A percentile compares a stretch with the other conserved stretches of the same genome.
Evolutionary conservation across 2,329 filamentous ascomycete species (phyloP).

Genomic region (Blastomyces emzantsi): DNA sequence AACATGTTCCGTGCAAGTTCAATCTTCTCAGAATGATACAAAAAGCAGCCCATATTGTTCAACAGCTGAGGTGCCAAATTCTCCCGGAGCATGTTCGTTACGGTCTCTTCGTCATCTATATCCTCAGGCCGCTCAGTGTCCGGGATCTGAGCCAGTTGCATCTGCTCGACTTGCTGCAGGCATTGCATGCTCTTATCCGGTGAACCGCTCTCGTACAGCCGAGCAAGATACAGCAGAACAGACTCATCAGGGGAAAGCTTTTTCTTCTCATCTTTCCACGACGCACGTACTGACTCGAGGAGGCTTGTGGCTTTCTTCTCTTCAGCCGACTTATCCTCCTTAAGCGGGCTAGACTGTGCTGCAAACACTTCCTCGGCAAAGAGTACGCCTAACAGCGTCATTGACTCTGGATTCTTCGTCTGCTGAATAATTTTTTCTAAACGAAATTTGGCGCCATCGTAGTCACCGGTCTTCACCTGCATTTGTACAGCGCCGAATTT

Average conservation of each 20-base stretch:
- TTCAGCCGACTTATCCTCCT: constrained; percentile 83
- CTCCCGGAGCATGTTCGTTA: constrained; percentile 56
- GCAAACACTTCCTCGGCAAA: constrained; percentile 92
- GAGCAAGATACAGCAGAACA: constrained; percentile 82
- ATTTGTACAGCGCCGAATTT: constrained; percentile 93
- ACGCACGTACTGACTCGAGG: constrained; percentile 71
- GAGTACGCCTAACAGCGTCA: constrained; percentile 81
- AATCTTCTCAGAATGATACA: constrained; percentile 78
- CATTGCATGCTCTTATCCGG: constrained; percentile 91
- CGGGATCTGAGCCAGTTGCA: constrained; percentile 72
- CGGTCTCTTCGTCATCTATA: constrained; percentile 51
- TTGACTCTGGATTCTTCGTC: constrained; percentile 73
- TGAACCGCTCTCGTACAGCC: constrained; percentile 75
- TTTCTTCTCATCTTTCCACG: constrained; percentile 91
- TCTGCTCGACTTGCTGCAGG: constrained; percentile 80
- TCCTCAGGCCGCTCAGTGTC: constrained; percentile 57
- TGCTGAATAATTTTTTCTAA: constrained; percentile 91
- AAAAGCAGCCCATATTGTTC: constrained; percentile 96
- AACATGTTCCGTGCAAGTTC: constrained; percentile 77
- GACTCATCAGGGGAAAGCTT: constrained; percentile 71
- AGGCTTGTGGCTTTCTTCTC: constrained; percentile 77
- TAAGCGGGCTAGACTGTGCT: constrained; percentile 63
- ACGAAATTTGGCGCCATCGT: constrained; percentile 84
- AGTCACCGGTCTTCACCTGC: constrained; percentile 71
- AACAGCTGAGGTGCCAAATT: constrained; percentile 79